phyloP scores from a whole-genome alignment of 2,329 filamentous ascomycete species.

The Gnomoniopsis smithogilvyi region DNA sequence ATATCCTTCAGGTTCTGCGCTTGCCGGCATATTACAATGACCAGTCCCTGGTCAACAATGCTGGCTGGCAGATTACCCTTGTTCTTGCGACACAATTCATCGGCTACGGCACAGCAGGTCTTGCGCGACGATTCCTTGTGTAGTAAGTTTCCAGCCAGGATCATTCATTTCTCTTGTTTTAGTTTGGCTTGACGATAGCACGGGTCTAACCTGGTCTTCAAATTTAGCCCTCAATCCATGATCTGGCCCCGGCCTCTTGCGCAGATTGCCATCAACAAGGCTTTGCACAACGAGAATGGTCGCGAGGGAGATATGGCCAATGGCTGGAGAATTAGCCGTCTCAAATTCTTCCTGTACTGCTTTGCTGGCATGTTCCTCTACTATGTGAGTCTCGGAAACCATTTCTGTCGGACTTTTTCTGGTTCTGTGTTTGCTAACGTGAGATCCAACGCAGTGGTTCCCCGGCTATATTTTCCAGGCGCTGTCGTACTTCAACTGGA shows the following conservation, averaged over 20 bases:
- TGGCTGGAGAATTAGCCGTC: conserved; percentile 39
- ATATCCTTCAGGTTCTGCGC: conserved; percentile 8
- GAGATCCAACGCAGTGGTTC: conserved; percentile 37
- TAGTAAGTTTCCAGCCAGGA: conserved; percentile 25
- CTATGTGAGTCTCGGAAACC: conserved; percentile 26
- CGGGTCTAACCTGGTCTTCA: neutral
- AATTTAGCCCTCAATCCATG: conserved; percentile 38
- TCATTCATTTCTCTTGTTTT: no score
- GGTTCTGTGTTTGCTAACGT: no score
- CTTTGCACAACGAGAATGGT: conserved; percentile 43
- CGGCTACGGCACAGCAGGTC: conserved; percentile 52
- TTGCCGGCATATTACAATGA: conserved; percentile 47
- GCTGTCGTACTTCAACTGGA: conserved; percentile 47
- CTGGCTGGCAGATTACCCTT: conserved; percentile 48
- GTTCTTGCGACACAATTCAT: conserved; percentile 51
- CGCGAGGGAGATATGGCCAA: conserved; percentile 32
- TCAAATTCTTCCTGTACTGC: conserved; percentile 41
- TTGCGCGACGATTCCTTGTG: conserved; percentile 47
- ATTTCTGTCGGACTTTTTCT: no score
- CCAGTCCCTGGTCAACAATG: conserved; percentile 44
- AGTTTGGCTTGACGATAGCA: no score
- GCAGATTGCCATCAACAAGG: conserved; percentile 43
- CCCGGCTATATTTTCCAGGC: conserved; percentile 47
- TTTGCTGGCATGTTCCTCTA: conserved; percentile 47
- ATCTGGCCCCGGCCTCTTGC: conserved; percentile 49